Evolutionary conservation across 441 rosid species (phyloP).

Genomic region (Euphorbia schlechtendalii): DNA sequence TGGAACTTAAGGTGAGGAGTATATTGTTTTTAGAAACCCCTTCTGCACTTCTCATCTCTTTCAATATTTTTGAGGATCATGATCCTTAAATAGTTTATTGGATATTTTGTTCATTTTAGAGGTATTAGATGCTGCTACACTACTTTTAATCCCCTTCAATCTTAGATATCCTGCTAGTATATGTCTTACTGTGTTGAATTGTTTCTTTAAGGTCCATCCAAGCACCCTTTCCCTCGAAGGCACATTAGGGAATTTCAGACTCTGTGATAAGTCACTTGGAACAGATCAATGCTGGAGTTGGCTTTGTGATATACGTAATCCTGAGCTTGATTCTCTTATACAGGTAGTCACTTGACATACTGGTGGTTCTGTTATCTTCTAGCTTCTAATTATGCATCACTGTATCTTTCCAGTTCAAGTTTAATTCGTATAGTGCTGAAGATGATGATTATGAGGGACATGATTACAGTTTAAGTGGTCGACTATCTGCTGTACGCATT

Average conservation of each 20-base stretch:
- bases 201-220: slow-evolving; percentile 68
- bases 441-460: slow-evolving; percentile 99
- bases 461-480: slow-evolving; percentile 87
- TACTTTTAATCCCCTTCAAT: not conserved
- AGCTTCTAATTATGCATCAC: slow-evolving; percentile 8
- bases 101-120: not conserved
- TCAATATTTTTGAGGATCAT: slow-evolving; percentile 1
- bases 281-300: slow-evolving; percentile 76
- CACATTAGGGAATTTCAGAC: slow-evolving; percentile 93
- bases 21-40: slow-evolving; percentile 11
- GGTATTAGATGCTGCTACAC: not conserved
- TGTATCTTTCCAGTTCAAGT: slow-evolving; percentile 68
- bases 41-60: slow-evolving; percentile 14
- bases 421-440: slow-evolving; percentile 79
- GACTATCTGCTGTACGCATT: slow-evolving; percentile 94
- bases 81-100: slow-evolving; percentile 9
- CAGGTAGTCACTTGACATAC: slow-evolving; percentile 39
- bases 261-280: slow-evolving; percentile 88
- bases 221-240: slow-evolving; percentile 92
- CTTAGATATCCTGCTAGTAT: not conserved
- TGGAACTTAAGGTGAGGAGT: slow-evolving; percentile 79
- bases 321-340: slow-evolving; percentile 92
- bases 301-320: slow-evolving; percentile 99
- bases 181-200: slow-evolving; percentile 23
- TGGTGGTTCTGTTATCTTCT: slow-evolving; percentile 5